Percentiles rank a stretch among this genome's conserved stretches.
Evolutionary conservation across 2,329 filamentous ascomycete genomes (phyloP).

Genomic region (Anthostomella pinea): DNA sequence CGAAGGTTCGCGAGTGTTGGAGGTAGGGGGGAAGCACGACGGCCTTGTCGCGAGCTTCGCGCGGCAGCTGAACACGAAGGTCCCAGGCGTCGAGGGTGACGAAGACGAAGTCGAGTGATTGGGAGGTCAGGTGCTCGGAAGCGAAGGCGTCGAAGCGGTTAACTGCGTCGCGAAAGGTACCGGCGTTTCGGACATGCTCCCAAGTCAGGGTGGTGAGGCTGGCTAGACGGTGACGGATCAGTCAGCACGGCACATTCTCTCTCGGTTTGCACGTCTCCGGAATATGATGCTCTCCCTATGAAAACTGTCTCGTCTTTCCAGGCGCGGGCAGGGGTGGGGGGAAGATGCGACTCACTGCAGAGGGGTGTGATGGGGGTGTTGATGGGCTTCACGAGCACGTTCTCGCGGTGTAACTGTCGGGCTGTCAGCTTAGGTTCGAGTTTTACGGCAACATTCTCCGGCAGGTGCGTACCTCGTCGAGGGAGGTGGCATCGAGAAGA

Average conservation of each 20-base stretch:
- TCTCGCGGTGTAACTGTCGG: slow-evolving; percentile 82
- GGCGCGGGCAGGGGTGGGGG: not conserved
- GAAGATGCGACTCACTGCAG: slow-evolving; percentile 75
- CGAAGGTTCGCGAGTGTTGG: slow-evolving; percentile 96
- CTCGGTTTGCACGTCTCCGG: too few relatives aligned
- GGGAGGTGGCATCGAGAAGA: slow-evolving; percentile 83
- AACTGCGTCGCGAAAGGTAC: slow-evolving; percentile 95
- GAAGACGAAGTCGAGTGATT: slow-evolving; percentile 96
- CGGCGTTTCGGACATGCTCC: slow-evolving; percentile 97
- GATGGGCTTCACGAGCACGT: slow-evolving; percentile 94
- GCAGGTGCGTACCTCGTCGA: slow-evolving; percentile 89
- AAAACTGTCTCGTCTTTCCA: slow-evolving; percentile 3
- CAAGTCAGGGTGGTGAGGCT: slow-evolving; percentile 96
- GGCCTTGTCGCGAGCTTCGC: slow-evolving; percentile 96
- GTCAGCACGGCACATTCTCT: too few relatives aligned
- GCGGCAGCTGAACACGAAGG: slow-evolving; percentile 92
- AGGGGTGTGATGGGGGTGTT: slow-evolving; percentile 98
- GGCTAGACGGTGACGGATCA: slow-evolving; percentile 51
- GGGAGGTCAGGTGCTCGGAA: slow-evolving; percentile 82
- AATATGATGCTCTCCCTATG: too few relatives aligned
- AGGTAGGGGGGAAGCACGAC: slow-evolving; percentile 95
- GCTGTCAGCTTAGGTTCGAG: slow-evolving; percentile 6
- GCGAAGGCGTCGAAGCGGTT: slow-evolving; percentile 93
- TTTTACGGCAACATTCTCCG: too few relatives aligned
- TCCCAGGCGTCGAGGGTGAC: slow-evolving; percentile 99